phyloP scores from a whole-genome alignment of 345 rosid species.

The Populus simonii region DNA sequence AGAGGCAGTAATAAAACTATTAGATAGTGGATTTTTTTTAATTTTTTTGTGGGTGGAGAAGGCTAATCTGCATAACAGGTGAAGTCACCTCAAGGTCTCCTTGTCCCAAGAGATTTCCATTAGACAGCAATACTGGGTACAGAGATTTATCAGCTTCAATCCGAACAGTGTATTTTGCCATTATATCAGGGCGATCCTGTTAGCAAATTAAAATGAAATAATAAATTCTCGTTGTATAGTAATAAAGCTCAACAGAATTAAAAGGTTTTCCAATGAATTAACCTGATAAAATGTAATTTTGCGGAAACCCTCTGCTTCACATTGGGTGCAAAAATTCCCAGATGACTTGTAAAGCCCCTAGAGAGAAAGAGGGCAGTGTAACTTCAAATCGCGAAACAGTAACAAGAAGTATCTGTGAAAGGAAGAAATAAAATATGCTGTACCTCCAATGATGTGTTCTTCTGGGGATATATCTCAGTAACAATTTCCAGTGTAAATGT shows the following conservation, averaged over 20 bases:
- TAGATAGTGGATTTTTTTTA: not conserved
- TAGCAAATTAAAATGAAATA: conserved; percentile 19
- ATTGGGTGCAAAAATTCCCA: conserved; percentile 92
- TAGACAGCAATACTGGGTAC: conserved; percentile 85
- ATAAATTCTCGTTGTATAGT: conserved; percentile 12
- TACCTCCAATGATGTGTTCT: conserved; percentile 91
- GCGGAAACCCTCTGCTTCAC: conserved; percentile 98
- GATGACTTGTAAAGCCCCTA: conserved; percentile 97
- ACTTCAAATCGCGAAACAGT: not conserved
- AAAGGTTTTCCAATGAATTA: conserved; percentile 8
- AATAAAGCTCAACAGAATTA: conserved; percentile 7
- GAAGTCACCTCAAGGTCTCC: conserved; percentile 71
- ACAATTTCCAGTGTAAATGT: conserved; percentile 70
- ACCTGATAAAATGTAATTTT: conserved; percentile 96
- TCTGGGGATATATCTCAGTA: conserved; percentile 81
- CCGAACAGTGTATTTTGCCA: conserved; percentile 90
- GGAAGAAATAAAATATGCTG: conserved; percentile 3
- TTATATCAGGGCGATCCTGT: conserved; percentile 96
- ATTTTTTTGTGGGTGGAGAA: not conserved
- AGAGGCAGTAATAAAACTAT: not conserved
- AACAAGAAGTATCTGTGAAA: not conserved
- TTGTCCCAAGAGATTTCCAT: conserved; percentile 85
- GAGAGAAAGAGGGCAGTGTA: not conserved
- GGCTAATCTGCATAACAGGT: not conserved
- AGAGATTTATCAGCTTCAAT: conserved; percentile 86